Evolutionary conservation across 805 yeast genomes (phyloP), one percentile per base, ranked within the genome.

Genomic region (Myxozyma neotropica): DNA sequence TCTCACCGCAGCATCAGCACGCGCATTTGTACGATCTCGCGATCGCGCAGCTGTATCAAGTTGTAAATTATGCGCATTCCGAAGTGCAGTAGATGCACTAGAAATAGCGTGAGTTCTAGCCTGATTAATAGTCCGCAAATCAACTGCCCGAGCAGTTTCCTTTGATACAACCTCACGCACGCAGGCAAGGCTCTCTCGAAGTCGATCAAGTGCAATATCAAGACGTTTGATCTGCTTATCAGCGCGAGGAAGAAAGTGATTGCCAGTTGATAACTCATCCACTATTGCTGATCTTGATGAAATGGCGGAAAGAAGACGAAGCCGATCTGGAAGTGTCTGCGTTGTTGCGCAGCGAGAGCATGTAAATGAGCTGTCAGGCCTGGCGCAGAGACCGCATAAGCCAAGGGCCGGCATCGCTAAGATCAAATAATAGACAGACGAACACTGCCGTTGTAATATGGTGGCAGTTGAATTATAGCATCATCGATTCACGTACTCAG

Each of bases 61-160:
- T 43, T 62, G 64, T 40, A 62, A 31, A n/a, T 44, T 29, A 42
- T 62, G 63, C 35, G 64, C 66, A 24, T 56, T 55, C 24, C 52
- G 40, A 24, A 62, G 45, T 29, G 64, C 61, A 4, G 58, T 47
- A n/a, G 43, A 23, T 12, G 61, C 55, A 8, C 54, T 49, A 19
- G 51, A 19, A 23, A 56, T 53, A 21, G 35, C 27, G 10, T 35
- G 51, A 7, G 26, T 39, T n/a, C 57, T 51, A 23, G 36, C 42
- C 23, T 38, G 49, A 8, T 45, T 39, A 29, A 26, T 21, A n/a
- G 35, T 24, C 15, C 58, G 54, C 19, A 40, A 12, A 23, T 13
- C 33, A 7, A 31, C 49, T 2, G 40, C 57, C 4, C 17, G 36
- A 15, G 49, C 55, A 10, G 33, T 4, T 12, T n/a, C 17, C 6